phyloP scores from a whole-genome alignment of 495 filamentous ascomycete species.

The Penicillium macrosclerotiorum region DNA sequence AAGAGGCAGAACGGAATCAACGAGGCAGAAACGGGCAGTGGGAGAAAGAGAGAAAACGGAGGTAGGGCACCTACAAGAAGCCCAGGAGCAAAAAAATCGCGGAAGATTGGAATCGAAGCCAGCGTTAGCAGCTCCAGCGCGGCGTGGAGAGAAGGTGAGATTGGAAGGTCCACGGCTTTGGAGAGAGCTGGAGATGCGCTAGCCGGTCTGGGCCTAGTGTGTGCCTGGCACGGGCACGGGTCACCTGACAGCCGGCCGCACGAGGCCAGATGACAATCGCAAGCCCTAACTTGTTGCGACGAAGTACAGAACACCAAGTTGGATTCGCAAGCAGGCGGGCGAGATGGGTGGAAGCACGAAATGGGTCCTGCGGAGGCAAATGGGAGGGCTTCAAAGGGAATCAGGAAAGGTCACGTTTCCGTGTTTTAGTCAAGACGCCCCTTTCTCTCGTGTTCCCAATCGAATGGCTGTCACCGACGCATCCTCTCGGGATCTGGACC shows the following conservation, averaged over 20 bases:
- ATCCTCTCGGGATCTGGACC: no score
- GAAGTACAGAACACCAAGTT: no score
- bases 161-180: slow-evolving; percentile 6
- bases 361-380: no score
- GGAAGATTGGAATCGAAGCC: slow-evolving; percentile 19
- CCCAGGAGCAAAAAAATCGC: slow-evolving; percentile 23
- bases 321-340: background rate
- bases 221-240: slow-evolving; percentile 3
- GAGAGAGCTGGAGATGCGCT: slow-evolving; percentile 25
- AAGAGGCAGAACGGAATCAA: no score
- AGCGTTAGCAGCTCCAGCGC: slow-evolving; percentile 12
- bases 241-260: background rate
- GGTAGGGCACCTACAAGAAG: slow-evolving; percentile 50
- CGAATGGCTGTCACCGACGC: no score
- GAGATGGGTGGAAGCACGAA: no score
- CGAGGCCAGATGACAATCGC: slow-evolving; percentile 4
- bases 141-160: slow-evolving; percentile 8
- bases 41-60: slow-evolving; percentile 18
- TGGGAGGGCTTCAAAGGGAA: no score
- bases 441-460: no score
- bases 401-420: no score
- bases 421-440: no score
- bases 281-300: background rate
- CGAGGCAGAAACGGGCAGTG: no score
- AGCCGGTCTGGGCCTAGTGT: slow-evolving; percentile 9